Conservation (phyloP, 495 filamentous ascomycete genomes). For the Oidiodendron maius region DNA sequence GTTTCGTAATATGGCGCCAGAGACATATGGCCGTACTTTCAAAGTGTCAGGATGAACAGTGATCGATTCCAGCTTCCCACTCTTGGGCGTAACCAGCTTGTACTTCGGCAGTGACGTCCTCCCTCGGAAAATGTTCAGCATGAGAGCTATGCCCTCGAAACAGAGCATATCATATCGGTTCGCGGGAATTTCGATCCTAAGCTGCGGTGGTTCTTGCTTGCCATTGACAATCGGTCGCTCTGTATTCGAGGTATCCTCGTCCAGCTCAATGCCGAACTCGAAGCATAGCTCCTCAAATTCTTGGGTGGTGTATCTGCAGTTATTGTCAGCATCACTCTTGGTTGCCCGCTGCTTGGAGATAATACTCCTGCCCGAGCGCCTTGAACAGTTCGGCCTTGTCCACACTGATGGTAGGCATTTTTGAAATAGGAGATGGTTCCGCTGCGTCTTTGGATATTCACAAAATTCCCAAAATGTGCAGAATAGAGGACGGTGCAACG, state of each 20-base stretch:
- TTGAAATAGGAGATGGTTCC: slow-evolving; percentile 13
- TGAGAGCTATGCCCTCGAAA: slow-evolving; percentile 93
- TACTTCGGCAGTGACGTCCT: slow-evolving; percentile 71
- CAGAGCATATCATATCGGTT: slow-evolving; percentile 99
- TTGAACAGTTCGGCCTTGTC: slow-evolving; percentile 94
- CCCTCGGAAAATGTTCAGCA: slow-evolving; percentile 90
- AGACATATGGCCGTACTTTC: slow-evolving; percentile 77
- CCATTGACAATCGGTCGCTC: slow-evolving; percentile 69
- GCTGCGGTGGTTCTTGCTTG: slow-evolving; percentile 79
- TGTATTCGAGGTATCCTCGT: slow-evolving; percentile 83
- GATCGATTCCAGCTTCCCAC: slow-evolving; percentile 70
- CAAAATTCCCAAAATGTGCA: not conserved
- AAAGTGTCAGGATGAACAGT: slow-evolving; percentile 74
- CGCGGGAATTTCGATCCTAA: slow-evolving; percentile 98
- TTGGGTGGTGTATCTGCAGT: slow-evolving; percentile 72
- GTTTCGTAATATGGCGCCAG: slow-evolving; percentile 79
- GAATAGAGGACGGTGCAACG: slow-evolving; percentile 6
- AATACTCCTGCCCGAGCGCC: slow-evolving; percentile 84
- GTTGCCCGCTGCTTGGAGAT: slow-evolving; percentile 24
- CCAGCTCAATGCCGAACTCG: slow-evolving; percentile 97
- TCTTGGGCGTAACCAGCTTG: slow-evolving; percentile 60
- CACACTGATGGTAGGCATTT: slow-evolving; percentile 89
- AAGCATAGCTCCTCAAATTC: slow-evolving; percentile 98
- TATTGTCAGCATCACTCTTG: slow-evolving; percentile 13
- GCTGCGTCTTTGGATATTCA: slow-evolving; percentile 1